Base-by-base conservation (phyloP, 164 flowering plant genomes). In the Piper longum region DNA sequence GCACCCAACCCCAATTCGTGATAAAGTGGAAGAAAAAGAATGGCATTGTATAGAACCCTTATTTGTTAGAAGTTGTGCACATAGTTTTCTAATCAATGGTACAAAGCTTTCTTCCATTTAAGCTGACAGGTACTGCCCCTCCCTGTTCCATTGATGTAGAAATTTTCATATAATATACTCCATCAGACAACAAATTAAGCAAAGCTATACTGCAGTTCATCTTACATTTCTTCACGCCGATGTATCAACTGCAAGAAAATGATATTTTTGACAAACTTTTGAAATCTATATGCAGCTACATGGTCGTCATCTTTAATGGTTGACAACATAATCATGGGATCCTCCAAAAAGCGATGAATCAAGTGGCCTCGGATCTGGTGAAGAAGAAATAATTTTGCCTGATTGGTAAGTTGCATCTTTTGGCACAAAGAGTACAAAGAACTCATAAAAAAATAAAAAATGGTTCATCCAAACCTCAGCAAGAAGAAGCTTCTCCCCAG, bases 281-380 rank as follows among this genome's bases (percentile, higher is more conserved):
- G 86, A 54, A 85, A 72, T 80, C 76, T 90, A 78, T 83, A 90
- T 13, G 91, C 99, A 73, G 83, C 88, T 71, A 93, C 79, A 72
- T 79, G 87, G 59, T 87, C 92, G 61, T 93, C 99, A 73, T 93
- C 99, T 79, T 85, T 93, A 48, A 93, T 83, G 44, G 86, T 77
- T 64, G 97, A 84, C 71, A 90, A 77, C 44, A 73, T 74, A 61
- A 77, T 71, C 42, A 85, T 71, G 52, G 97, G 91, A 71, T 90
- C 97, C 71, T 93, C 99, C 66, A 90, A 54, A 69, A 83, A 85
- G 17, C 92, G 90, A 62, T 77, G 77, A 66, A 93, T 77, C 75
- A 73, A 71, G 79, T 88, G 89, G 56, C 75, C 75, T 16, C 81
- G 84, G 70, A 93, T 75, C 99, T 93, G 80, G 16, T 40, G 11